These are phyloP conservation scores for Hygrophila difformis DNA, from an alignment of 257 asterid genomes.

Conservation along the genomic window DNA sequence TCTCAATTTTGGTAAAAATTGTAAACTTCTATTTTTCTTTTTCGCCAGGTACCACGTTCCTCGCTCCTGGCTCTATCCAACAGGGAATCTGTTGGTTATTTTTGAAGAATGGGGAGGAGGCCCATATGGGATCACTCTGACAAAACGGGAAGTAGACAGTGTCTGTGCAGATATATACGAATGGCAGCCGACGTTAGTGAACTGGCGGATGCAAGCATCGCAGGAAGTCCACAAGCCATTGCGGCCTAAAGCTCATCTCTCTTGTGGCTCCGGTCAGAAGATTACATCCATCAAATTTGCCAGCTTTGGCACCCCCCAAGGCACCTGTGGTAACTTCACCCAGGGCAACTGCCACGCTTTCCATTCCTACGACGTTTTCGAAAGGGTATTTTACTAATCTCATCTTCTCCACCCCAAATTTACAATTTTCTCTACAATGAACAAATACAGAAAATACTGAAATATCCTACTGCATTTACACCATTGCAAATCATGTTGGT, in stretches of 20 bases:
- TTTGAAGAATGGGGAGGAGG: constrained; percentile 95
- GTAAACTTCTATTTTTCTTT: too few relatives aligned
- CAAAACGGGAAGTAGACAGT: constrained; percentile 59
- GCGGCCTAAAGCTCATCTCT: constrained; percentile 80
- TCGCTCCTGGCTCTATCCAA: constrained; percentile 78
- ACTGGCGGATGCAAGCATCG: constrained; percentile 57
- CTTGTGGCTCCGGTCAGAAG: constrained; percentile 64
- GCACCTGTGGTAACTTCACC: constrained; percentile 64
- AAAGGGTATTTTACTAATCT: constrained; percentile 36
- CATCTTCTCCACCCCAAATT: neutral
- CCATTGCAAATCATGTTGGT: constrained; percentile 5
- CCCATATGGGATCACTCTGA: constrained; percentile 62
- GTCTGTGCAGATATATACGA: constrained; percentile 79
- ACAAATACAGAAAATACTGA: too few relatives aligned
- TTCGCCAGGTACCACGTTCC: constrained; percentile 81
- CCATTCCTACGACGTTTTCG: constrained; percentile 73
- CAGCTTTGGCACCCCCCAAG: constrained; percentile 88
- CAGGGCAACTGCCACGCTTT: constrained; percentile 78
- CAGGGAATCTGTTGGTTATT: constrained; percentile 66
- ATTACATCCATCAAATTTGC: constrained; percentile 77
- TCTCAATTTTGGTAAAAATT: too few relatives aligned
- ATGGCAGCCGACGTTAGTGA: constrained; percentile 75
- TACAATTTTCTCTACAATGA: constrained; percentile 6
- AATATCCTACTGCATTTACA: neutral
- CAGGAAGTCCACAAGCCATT: constrained; percentile 67